Percentiles rank a stretch among this genome's conserved stretches.
Evolutionary conservation across 2,329 filamentous ascomycete species (phyloP).

Genomic region (Thyridium curvatum): DNA sequence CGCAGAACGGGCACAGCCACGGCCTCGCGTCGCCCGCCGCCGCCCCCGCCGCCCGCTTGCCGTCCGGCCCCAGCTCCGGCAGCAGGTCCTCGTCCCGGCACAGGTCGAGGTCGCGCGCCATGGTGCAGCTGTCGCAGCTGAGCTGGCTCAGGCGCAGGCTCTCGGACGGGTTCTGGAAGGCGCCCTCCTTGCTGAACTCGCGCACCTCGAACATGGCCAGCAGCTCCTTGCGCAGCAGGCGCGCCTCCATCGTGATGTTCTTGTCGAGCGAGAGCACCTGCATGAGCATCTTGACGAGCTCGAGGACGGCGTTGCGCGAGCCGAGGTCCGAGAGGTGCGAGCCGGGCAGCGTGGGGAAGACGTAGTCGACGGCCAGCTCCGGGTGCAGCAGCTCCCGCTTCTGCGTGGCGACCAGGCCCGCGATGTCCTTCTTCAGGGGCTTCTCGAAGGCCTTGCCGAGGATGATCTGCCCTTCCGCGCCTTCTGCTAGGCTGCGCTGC

Average conservation of each 20-base stretch:
- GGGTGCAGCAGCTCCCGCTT: slow-evolving; percentile 85
- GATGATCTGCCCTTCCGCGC: slow-evolving; percentile 56
- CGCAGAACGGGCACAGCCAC: slow-evolving; percentile 76
- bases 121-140: slow-evolving; percentile 85
- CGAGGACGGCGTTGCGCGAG: slow-evolving; percentile 68
- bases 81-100: slow-evolving; percentile 84
- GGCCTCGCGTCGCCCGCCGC: slow-evolving; percentile 26
- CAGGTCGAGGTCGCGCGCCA: slow-evolving; percentile 82
- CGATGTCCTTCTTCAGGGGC: slow-evolving; percentile 83
- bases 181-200: slow-evolving; percentile 80
- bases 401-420: slow-evolving; percentile 74
- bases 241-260: slow-evolving; percentile 81
- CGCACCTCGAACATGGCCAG: slow-evolving; percentile 87
- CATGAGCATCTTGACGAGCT: slow-evolving; percentile 89
- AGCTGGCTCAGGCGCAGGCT: slow-evolving; percentile 68
- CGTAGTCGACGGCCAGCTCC: slow-evolving; percentile 80
- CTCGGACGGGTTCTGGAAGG: slow-evolving; percentile 79
- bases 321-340: slow-evolving; percentile 50
- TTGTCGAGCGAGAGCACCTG: slow-evolving; percentile 89
- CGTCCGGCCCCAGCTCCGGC: slow-evolving; percentile 33
- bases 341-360: slow-evolving; percentile 74
- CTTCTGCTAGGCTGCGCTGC: slow-evolving; percentile 51
- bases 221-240: slow-evolving; percentile 82
- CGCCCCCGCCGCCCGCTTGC: too few species aligned
- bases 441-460: slow-evolving; percentile 81